Conservation (phyloP, 2,329 filamentous ascomycete species). For the Neospermospora avenae region DNA sequence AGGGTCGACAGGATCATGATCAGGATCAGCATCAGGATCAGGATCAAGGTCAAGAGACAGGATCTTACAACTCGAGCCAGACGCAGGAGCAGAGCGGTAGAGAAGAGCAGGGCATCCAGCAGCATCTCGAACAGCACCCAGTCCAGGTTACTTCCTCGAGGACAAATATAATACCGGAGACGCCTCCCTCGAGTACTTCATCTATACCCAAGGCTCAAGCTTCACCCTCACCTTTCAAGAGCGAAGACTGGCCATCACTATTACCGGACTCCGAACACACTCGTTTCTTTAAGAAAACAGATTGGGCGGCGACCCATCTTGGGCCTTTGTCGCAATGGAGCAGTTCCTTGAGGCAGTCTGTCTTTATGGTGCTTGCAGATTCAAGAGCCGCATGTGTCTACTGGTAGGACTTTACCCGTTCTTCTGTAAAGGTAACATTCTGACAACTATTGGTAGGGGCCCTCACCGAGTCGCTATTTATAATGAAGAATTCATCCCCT, state of each 20-base stretch:
- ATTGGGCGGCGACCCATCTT: constrained; percentile 26
- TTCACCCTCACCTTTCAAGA: neutral
- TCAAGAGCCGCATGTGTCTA: constrained; percentile 24
- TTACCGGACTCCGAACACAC: constrained; percentile 26
- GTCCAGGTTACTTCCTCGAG: neutral
- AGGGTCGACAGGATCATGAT: neutral
- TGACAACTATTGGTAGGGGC: constrained; percentile 19
- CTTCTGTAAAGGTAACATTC: neutral
- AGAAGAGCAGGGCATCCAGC: neutral
- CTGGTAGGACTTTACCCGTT: constrained; percentile 26
- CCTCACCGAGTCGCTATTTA: constrained; percentile 27
- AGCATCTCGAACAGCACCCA: neutral
- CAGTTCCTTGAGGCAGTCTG: constrained; percentile 23
- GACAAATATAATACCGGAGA: neutral
- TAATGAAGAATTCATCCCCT: constrained; percentile 27
- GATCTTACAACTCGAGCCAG: neutral
- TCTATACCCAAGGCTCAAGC: neutral
- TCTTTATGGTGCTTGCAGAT: constrained; percentile 26
- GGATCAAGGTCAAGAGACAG: neutral
- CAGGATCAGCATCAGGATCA: neutral
- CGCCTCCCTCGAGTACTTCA: neutral
- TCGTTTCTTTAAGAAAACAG: constrained; percentile 20
- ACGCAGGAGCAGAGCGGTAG: neutral
- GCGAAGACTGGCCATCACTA: constrained; percentile 20
- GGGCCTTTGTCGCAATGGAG: constrained; percentile 25